Conservation (phyloP, 139 green algal genomes). For the Closterium sp. region DNA sequence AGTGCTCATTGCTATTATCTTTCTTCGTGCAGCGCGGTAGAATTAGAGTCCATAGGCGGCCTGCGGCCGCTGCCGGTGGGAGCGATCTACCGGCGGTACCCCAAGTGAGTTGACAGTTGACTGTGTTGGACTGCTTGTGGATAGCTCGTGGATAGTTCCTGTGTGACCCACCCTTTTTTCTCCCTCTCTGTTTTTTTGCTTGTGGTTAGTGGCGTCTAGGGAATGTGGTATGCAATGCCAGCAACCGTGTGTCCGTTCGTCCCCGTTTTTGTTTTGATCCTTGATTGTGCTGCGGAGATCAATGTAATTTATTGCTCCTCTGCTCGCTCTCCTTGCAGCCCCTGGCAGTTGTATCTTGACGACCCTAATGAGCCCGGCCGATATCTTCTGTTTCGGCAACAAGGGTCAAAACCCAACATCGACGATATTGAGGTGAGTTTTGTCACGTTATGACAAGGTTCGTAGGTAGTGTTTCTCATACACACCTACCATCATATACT, state of each 20-base stretch:
- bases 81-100: conserved; percentile 78
- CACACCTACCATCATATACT: background rate
- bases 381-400: conserved; percentile 26
- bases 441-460: background rate
- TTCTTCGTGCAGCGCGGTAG: too few species aligned
- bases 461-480: background rate
- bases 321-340: background rate
- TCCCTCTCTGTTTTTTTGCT: too few species aligned
- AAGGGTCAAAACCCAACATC: conserved; percentile 10
- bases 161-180: too few species aligned
- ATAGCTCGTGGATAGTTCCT: too few species aligned
- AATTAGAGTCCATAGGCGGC: too few species aligned
- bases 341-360: conserved; percentile 38
- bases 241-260: too few species aligned
- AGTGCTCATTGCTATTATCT: too few species aligned
- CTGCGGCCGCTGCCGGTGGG: conserved; percentile 77
- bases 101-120: conserved; percentile 21
- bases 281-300: too few species aligned
- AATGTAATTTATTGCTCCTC: background rate
- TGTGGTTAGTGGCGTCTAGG: too few species aligned
- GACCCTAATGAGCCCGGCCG: conserved; percentile 22
- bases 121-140: too few species aligned
- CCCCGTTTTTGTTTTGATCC: too few species aligned
- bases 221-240: too few species aligned
- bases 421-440: conserved; percentile 35